Conservation (phyloP, 192 early-diverging fungal species). For the Pilaira anomala region DNA sequence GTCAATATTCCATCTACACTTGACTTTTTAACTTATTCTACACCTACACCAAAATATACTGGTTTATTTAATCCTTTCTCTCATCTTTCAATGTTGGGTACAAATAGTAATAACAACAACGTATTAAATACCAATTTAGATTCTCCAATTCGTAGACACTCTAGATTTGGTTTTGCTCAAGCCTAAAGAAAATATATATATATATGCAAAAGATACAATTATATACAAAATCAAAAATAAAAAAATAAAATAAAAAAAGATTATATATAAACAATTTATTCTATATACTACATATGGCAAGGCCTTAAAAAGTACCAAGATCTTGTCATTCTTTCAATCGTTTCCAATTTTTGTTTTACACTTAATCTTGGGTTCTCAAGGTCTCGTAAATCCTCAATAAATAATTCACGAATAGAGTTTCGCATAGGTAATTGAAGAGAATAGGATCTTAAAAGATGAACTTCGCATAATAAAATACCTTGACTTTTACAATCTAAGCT, state of each 20-base stretch:
- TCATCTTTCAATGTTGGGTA: neutral
- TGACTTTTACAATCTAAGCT: conserved; percentile 48
- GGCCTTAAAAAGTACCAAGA: conserved; percentile 57
- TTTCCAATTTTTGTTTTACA: conserved; percentile 50
- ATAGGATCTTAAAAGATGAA: conserved; percentile 52
- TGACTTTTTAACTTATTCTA: conserved; percentile 18
- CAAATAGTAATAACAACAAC: conserved; percentile 1
- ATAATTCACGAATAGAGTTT: conserved; percentile 54
- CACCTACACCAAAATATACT: conserved; percentile 20
- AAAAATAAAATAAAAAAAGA: too few relatives aligned
- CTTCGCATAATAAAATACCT: conserved; percentile 60
- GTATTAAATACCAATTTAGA: neutral
- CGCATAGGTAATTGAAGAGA: conserved; percentile 41
- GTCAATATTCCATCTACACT: too few relatives aligned
- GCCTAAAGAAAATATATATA: neutral
- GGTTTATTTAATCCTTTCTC: conserved; percentile 29
- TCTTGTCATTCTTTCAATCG: conserved; percentile 61
- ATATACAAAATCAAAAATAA: too few relatives aligned
- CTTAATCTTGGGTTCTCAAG: conserved; percentile 59
- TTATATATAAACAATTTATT: too few relatives aligned
- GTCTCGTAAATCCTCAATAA: conserved; percentile 78
- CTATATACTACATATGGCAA: too few relatives aligned
- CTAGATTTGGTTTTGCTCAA: conserved; percentile 34
- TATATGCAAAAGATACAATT: too few relatives aligned
- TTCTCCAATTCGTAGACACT: conserved; percentile 24